A percentile compares a stretch with the other conserved stretches of the same genome.
These are phyloP conservation scores for Cryptococcus maquisensis DNA, from an alignment of 1,284 basidiomycete species.

Conservation along the genomic window DNA sequence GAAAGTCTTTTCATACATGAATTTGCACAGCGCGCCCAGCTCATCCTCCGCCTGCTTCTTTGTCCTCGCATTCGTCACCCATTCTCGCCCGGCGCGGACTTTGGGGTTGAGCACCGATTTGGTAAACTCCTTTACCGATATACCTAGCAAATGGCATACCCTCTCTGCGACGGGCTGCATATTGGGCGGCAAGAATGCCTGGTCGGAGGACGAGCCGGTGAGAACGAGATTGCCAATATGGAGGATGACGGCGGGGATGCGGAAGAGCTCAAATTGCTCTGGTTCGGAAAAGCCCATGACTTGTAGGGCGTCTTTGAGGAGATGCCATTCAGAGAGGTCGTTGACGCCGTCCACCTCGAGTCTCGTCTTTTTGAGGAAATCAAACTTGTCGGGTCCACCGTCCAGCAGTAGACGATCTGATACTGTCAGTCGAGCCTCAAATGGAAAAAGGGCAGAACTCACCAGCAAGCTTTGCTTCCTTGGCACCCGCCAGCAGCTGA, in stretches of 20 bases:
- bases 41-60: slow-evolving; percentile 91
- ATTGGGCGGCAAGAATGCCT: slow-evolving; percentile 74
- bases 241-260: slow-evolving; percentile 86
- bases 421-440: neutral
- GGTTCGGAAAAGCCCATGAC: slow-evolving; percentile 63
- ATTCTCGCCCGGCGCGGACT: slow-evolving; percentile 91
- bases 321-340: slow-evolving; percentile 81
- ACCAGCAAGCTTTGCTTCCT: slow-evolving; percentile 63
- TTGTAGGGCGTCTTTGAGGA: slow-evolving; percentile 56
- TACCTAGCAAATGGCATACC: slow-evolving; percentile 86
- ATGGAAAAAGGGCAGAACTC: slow-evolving; percentile 13
- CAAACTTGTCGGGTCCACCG: slow-evolving; percentile 74
- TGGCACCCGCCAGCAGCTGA: slow-evolving; percentile 70
- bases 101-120: slow-evolving; percentile 82
- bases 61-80: slow-evolving; percentile 90
- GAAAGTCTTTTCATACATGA: slow-evolving; percentile 95
- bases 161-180: slow-evolving; percentile 62
- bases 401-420: slow-evolving; percentile 72
- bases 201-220: slow-evolving; percentile 74
- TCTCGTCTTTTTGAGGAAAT: slow-evolving; percentile 84
- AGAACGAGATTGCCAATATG: slow-evolving; percentile 94
- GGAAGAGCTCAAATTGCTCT: slow-evolving; percentile 91
- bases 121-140: slow-evolving; percentile 84
- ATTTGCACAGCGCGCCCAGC: slow-evolving; percentile 87
- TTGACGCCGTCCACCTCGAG: slow-evolving; percentile 92